Evolutionary conservation across 2,329 filamentous ascomycete species (phyloP).

Genomic region (Chrysoporthe austroafricana): DNA sequence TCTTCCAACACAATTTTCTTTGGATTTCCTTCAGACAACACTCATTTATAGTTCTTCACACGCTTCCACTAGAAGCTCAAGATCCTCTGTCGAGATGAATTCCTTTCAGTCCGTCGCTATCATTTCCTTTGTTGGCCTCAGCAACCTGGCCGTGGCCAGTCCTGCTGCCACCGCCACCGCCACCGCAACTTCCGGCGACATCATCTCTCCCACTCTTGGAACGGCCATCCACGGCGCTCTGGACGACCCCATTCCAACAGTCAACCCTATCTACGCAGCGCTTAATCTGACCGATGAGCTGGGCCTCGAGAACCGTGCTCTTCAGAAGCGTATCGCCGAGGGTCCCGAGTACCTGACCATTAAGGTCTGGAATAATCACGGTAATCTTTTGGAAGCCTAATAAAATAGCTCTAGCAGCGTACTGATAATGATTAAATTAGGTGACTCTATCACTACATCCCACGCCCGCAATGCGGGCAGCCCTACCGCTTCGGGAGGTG

Average conservation of each 20-base stretch:
- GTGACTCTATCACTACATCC: conserved; percentile 26
- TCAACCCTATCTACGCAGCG: conserved; percentile 3
- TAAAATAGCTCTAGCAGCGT: not conserved
- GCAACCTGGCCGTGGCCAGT: not conserved
- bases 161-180: not conserved
- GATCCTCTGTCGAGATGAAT: not conserved
- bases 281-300: not conserved
- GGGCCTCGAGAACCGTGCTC: not conserved
- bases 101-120: not conserved
- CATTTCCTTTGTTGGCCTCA: not conserved
- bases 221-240: conserved; percentile 10
- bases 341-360: conserved; percentile 16
- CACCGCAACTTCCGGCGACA: not conserved
- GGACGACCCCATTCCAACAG: conserved; percentile 1
- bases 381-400: not conserved
- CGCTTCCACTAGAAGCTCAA: not conserved
- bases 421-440: not conserved
- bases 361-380: conserved; percentile 13
- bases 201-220: conserved; percentile 5
- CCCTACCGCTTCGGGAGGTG: conserved; percentile 22
- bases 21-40: not conserved
- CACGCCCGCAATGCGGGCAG: conserved; percentile 27
- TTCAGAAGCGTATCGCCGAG: not conserved
- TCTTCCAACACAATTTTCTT: not conserved
- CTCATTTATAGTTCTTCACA: not conserved